Evolutionary conservation across 257 asterid genomes (phyloP), one percentile per base, ranked within the genome.

Genomic region (Solanum dulcamara): DNA sequence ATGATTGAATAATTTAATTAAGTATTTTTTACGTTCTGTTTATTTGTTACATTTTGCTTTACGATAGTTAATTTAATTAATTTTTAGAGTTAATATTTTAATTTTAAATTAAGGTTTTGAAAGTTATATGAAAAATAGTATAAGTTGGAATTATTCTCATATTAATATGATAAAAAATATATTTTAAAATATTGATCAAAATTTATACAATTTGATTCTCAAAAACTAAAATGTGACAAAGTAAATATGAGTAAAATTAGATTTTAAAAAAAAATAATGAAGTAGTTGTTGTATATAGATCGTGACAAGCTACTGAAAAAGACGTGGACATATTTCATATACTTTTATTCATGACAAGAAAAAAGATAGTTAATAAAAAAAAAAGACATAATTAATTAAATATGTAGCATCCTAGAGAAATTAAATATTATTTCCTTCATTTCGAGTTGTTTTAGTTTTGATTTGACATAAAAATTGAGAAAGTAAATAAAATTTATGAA

Each of bases 221-320:
- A 10, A 6, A 7, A 53, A 55, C 8, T 2, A 53, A 0, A 20
- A 53, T 7, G 20, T 53, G 24, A 20, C 26, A 20, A 20, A 53
- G 1, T 53, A 20, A 53, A 20, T 2, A 22, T 9, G 24, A 51
- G 24, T 51, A 51, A 51, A 51, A 51, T 51, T 51, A 51, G 0
- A 2, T 51, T 51, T 2, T 2, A 5, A 1, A 0, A 17, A 17
- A 17, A 17, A 2, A 51, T 51, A 20, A 53, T 53, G 62, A 55
- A 55, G 62, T 20, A 7, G 60, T 55, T 55, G 26, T 55, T 55
- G 26, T 55, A 37, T 71, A 22, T 37, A 70, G 80, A 70, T 70
- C 80, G 80, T 70, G 79, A 70, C 6, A 22, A n/a, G 30, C 50
- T 70, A n/a, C 4, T 37, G 80, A 71, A 24, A 71, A 71, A 71